A percentile compares a stretch with the other conserved stretches of the same genome.
These are phyloP conservation scores for Cladosporium halotolerans DNA, from an alignment of 2,329 filamentous ascomycete genomes.

Conservation along the genomic window DNA sequence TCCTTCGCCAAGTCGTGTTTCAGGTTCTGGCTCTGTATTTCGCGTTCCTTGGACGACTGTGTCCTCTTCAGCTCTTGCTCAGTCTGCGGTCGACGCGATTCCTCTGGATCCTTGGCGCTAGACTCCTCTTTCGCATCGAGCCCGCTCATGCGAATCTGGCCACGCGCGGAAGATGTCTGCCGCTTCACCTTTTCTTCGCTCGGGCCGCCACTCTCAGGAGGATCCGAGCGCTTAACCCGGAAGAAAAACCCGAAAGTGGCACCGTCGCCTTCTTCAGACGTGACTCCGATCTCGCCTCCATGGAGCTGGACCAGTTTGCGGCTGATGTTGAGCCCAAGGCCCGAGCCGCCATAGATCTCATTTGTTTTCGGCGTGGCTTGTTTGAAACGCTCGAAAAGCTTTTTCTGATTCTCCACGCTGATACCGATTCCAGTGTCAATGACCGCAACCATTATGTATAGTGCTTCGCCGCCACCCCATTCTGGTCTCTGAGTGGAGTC, in stretches of 20 bases:
- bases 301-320: slow-evolving; percentile 38
- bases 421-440: slow-evolving; percentile 40
- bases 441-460: slow-evolving; percentile 42
- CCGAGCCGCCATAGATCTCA: slow-evolving; percentile 39
- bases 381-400: slow-evolving; percentile 39
- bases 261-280: slow-evolving; percentile 30
- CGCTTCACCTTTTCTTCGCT: not conserved
- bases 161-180: not conserved
- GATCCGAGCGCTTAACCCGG: slow-evolving; percentile 5
- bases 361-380: slow-evolving; percentile 31
- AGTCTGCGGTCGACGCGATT: not conserved
- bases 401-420: slow-evolving; percentile 33
- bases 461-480: slow-evolving; percentile 34
- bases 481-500: slow-evolving; percentile 37
- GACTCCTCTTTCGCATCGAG: slow-evolving; percentile 3
- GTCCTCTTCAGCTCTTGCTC: slow-evolving; percentile 2
- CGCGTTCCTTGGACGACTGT: slow-evolving; percentile 13
- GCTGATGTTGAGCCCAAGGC: slow-evolving; percentile 42
- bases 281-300: slow-evolving; percentile 43
- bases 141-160: slow-evolving; percentile 1
- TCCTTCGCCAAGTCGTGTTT: slow-evolving; percentile 25
- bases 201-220: slow-evolving; percentile 3
- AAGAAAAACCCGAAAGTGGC: slow-evolving; percentile 42
- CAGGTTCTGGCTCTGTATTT: slow-evolving; percentile 28
- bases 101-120: slow-evolving; percentile 2